phyloP scores from a whole-genome alignment of 139 green algal genomes.

The Asterochloris sp. region DNA sequence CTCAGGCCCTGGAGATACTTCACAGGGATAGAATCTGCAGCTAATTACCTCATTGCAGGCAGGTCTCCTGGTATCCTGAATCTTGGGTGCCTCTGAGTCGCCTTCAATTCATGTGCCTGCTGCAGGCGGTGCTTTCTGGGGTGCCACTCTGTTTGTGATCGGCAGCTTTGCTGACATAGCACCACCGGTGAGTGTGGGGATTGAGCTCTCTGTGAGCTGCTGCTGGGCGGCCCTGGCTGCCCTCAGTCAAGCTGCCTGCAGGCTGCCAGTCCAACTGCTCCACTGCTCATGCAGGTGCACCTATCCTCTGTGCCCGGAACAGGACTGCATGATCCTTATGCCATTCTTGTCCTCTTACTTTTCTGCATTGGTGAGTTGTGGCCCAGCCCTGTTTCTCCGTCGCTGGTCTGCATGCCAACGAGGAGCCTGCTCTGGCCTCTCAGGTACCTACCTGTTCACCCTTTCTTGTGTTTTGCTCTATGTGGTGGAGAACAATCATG shows the following conservation, averaged over 20 bases:
- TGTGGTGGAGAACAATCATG: conserved; percentile 8
- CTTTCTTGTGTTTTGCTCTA: conserved; percentile 2
- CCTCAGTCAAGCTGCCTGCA: too few species aligned
- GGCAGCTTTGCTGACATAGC: conserved; percentile 11
- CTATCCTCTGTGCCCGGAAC: neutral
- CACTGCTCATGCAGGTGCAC: neutral
- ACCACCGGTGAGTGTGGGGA: neutral
- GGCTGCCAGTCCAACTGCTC: neutral
- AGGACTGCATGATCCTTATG: conserved; percentile 1
- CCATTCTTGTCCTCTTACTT: conserved; percentile 6
- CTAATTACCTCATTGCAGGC: conserved; percentile 1
- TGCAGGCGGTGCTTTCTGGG: neutral
- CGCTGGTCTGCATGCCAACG: too few species aligned
- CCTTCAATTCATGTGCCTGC: too few species aligned
- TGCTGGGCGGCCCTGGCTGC: neutral
- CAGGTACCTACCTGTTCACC: conserved; percentile 7
- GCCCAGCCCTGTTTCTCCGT: too few species aligned
- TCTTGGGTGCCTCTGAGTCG: too few species aligned
- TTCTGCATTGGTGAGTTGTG: neutral
- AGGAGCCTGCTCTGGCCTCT: too few species aligned
- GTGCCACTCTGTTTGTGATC: conserved; percentile 3
- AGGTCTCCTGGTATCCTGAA: too few species aligned
- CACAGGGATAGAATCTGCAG: neutral
- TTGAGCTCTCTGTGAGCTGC: neutral
- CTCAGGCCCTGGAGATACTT: conserved; percentile 9